Percentiles rank a stretch among this genome's conserved stretches.
These are phyloP conservation scores for Colletotrichum coccodes DNA, from an alignment of 2,329 filamentous ascomycete genomes.

Conservation along the genomic window DNA sequence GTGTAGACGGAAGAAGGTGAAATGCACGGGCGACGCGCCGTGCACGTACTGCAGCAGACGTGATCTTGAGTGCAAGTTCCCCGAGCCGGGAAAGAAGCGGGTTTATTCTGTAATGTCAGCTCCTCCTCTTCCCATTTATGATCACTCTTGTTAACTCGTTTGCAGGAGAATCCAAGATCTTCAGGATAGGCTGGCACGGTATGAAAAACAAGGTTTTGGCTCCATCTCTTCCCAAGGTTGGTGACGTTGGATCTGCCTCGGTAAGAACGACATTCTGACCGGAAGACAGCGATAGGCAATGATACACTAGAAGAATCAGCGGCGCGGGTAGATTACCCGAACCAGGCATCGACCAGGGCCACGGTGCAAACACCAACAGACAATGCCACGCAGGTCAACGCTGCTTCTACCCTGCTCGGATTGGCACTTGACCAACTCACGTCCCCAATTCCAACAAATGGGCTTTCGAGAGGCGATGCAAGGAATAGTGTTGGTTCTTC, in stretches of 20 bases:
- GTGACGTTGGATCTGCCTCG: background rate
- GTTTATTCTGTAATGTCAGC: constrained; percentile 33
- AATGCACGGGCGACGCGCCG: constrained; percentile 29
- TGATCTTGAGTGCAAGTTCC: constrained; percentile 18
- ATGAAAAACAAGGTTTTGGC: constrained; percentile 20
- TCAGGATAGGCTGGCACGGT: constrained; percentile 32
- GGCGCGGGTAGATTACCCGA: background rate
- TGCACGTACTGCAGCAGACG: constrained; percentile 31
- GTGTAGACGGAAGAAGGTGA: constrained; percentile 30
- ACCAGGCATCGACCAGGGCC: background rate
- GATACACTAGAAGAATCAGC: background rate
- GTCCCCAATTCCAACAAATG: background rate
- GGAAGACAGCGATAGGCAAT: background rate
- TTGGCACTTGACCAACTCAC: constrained; percentile 9
- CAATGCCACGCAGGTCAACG: constrained; percentile 26
- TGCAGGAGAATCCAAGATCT: constrained; percentile 33
- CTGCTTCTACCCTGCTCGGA: constrained; percentile 15
- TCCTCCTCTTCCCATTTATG: accelerated
- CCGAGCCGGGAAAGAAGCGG: constrained; percentile 26
- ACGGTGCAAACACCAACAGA: constrained; percentile 9
- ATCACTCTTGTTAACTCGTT: background rate
- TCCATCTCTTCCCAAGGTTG: background rate
- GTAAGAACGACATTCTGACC: background rate
- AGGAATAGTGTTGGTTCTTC: background rate
- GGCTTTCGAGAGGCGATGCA: background rate